phyloP scores from a whole-genome alignment of 2,329 filamentous ascomycete genomes.

The Penicillium rolfsii region DNA sequence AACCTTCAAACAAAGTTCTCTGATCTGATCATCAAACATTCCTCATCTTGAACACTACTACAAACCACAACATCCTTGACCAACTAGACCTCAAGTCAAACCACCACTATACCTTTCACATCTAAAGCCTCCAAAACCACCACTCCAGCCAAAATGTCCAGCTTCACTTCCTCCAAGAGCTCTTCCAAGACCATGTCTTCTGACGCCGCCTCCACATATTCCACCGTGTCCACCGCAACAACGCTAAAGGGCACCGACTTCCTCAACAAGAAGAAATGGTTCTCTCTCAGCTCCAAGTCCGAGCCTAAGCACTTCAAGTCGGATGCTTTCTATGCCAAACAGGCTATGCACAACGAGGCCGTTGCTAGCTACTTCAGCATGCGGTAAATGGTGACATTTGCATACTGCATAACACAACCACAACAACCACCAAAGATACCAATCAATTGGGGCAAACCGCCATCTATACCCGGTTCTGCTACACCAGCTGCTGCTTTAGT shows the following conservation, averaged over 20 bases:
- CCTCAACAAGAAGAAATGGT: conserved; percentile 26
- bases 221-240: conserved; percentile 30
- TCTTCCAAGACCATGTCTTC: conserved; percentile 17
- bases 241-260: conserved; percentile 28
- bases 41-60: background rate
- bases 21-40: background rate
- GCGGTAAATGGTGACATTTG: conserved; percentile 18
- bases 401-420: background rate
- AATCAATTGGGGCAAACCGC: background rate
- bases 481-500: background rate
- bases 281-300: conserved; percentile 22
- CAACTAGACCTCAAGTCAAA: conserved; percentile 1
- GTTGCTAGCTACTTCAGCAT: conserved; percentile 29
- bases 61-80: background rate
- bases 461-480: background rate
- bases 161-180: conserved; percentile 20
- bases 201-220: conserved; percentile 28
- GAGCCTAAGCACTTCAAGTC: conserved; percentile 4
- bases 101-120: conserved; percentile 7
- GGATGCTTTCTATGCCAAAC: conserved; percentile 5
- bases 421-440: too few relatives aligned
- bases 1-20: background rate
- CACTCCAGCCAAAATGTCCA: conserved; percentile 15
- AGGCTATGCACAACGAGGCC: conserved; percentile 28
- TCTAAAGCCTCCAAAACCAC: background rate